These are phyloP conservation scores for Mycena capillaripes DNA, from an alignment of 768 basidiomycete genomes.

Conservation along the genomic window DNA sequence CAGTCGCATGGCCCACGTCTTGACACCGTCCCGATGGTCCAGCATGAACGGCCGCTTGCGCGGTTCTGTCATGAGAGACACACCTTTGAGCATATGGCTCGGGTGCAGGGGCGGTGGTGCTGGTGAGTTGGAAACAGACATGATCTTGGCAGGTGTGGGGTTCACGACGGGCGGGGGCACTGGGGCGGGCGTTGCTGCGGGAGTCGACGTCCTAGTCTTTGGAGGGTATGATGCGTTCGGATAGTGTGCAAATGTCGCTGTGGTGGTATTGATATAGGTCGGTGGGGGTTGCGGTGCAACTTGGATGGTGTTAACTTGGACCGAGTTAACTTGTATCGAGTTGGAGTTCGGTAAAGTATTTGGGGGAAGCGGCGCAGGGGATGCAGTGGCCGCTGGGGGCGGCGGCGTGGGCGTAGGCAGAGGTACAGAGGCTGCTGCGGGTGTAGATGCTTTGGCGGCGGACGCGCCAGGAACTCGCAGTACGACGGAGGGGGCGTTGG, in stretches of 20 bases:
- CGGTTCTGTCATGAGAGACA: slow-evolving; percentile 71
- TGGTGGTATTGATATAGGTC: slow-evolving; percentile 32
- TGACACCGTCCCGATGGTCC: slow-evolving; percentile 79
- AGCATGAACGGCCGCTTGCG: slow-evolving; percentile 69
- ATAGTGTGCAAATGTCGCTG: slow-evolving; percentile 59
- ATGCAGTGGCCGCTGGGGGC: slow-evolving; percentile 37
- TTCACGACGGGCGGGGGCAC: slow-evolving; percentile 39
- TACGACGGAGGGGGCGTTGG: slow-evolving; percentile 43
- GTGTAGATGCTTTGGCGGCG: slow-evolving; percentile 39
- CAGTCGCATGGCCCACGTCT: slow-evolving; percentile 78
- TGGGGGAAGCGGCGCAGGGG: slow-evolving; percentile 40
- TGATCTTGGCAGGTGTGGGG: slow-evolving; percentile 38
- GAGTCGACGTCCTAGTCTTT: slow-evolving; percentile 43
- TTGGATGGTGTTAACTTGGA: slow-evolving; percentile 25
- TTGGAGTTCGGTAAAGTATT: slow-evolving; percentile 28
- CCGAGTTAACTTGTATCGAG: too few relatives aligned
- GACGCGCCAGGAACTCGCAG: slow-evolving; percentile 54
- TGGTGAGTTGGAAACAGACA: slow-evolving; percentile 54
- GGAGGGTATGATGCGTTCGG: slow-evolving; percentile 68
- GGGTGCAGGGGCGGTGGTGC: slow-evolving; percentile 52
- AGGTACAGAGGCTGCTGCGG: slow-evolving; percentile 36
- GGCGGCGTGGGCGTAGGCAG: slow-evolving; percentile 43
- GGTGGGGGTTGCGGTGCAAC: slow-evolving; percentile 32
- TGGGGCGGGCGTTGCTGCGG: slow-evolving; percentile 40
- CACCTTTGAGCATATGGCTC: slow-evolving; percentile 64